phyloP scores from a whole-genome alignment of 257 asterid genomes.

The Nicotiana tabacum region DNA sequence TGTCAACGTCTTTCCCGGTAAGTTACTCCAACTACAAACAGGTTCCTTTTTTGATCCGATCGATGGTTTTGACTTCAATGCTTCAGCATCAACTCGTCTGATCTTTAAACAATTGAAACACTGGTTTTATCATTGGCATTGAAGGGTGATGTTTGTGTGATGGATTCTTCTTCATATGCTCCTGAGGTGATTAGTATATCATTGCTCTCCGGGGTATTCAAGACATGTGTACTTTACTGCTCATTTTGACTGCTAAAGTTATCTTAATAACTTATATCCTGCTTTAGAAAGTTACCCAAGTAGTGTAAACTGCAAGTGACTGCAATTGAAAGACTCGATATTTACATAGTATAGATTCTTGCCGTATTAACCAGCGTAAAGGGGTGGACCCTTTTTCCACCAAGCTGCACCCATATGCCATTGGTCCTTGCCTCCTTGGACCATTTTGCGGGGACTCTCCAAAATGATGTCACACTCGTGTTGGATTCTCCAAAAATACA shows the following conservation, averaged over 20 bases:
- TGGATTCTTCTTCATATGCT: background rate
- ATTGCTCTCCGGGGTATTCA: background rate
- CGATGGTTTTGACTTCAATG: background rate
- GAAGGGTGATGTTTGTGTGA: background rate
- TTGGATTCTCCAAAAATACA: too few relatives aligned
- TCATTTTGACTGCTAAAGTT: background rate
- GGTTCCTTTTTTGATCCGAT: conserved; percentile 33
- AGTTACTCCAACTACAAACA: conserved; percentile 30
- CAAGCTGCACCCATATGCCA: background rate
- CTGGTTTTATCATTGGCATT: background rate
- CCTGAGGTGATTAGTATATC: background rate
- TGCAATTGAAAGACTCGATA: background rate
- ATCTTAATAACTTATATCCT: background rate
- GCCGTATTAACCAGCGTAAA: background rate
- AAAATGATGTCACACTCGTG: too few relatives aligned
- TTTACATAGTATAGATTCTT: background rate
- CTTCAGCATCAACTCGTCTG: background rate
- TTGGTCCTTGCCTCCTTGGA: too few relatives aligned
- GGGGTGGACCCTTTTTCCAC: background rate
- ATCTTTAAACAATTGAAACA: background rate
- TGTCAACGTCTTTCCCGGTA: conserved; percentile 23
- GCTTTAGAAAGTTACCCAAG: background rate
- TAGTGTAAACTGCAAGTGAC: background rate
- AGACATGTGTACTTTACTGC: background rate
- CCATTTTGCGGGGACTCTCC: too few relatives aligned